phyloP scores from a whole-genome alignment of 2,329 filamentous ascomycete genomes.

The Fulvia fulva region DNA sequence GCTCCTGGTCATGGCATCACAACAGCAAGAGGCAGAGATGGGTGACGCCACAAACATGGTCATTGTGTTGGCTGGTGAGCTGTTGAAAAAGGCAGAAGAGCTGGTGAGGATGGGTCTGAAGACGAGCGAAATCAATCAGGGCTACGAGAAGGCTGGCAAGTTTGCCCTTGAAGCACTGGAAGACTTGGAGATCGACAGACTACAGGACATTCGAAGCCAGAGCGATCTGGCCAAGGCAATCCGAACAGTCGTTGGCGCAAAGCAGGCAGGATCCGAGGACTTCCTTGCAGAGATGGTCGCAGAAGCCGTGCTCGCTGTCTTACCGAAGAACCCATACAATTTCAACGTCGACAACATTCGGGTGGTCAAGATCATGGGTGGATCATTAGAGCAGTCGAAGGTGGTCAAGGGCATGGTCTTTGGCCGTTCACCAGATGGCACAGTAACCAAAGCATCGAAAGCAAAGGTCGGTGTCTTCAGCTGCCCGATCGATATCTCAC shows the following conservation, averaged over 20 bases:
- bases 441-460: conserved; percentile 80
- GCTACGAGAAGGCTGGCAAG: conserved; percentile 91
- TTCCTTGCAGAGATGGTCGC: conserved; percentile 82
- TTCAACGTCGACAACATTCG: conserved; percentile 99
- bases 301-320: conserved; percentile 75
- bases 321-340: conserved; percentile 90
- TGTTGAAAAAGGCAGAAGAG: conserved; percentile 96
- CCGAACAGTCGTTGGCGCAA: conserved; percentile 90
- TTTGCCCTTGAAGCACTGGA: conserved; percentile 82
- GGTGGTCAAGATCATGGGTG: conserved; percentile 99
- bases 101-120: conserved; percentile 94
- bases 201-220: conserved; percentile 75
- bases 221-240: conserved; percentile 91
- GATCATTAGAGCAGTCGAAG: conserved; percentile 85
- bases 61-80: conserved; percentile 89
- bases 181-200: conserved; percentile 79
- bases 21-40: conserved; percentile 99
- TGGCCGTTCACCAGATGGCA: conserved; percentile 86
- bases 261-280: conserved; percentile 92
- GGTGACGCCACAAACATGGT: conserved; percentile 97
- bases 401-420: conserved; percentile 99
- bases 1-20: conserved; percentile 95
- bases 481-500: conserved; percentile 89
- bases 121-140: conserved; percentile 93
- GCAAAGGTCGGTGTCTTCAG: conserved; percentile 97